phyloP scores from a whole-genome alignment of 2,329 filamentous ascomycete genomes.

The Chrysoporthe austroafricana region DNA sequence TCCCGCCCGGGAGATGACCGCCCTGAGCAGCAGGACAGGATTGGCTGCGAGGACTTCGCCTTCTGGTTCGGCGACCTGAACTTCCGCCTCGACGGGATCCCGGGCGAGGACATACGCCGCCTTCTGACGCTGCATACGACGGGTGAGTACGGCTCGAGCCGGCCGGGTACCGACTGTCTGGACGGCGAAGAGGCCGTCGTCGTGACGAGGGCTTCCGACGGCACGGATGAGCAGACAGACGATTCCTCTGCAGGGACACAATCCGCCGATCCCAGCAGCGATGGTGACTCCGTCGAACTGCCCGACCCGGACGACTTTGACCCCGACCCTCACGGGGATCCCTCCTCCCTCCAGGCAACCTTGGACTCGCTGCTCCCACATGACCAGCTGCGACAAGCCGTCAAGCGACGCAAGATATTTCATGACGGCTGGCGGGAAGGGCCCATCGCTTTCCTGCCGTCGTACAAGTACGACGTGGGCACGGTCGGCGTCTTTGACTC shows the following conservation, averaged over 20 bases:
- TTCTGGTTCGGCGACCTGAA: conserved; percentile 98
- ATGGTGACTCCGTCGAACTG: conserved; percentile 48
- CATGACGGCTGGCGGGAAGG: conserved; percentile 93
- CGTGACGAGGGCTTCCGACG: conserved; percentile 45
- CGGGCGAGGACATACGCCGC: conserved; percentile 86
- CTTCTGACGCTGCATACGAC: conserved; percentile 81
- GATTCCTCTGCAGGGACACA: conserved; percentile 38
- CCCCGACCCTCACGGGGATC: conserved; percentile 74
- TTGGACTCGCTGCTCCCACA: conserved; percentile 85
- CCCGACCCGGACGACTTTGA: conserved; percentile 69
- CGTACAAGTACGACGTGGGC: conserved; percentile 98
- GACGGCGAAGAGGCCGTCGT: conserved; percentile 56
- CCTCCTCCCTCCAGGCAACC: conserved; percentile 85
- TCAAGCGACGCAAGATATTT: conserved; percentile 77
- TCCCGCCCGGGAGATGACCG: conserved; percentile 62
- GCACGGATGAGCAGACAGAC: conserved; percentile 52
- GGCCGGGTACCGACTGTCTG: conserved; percentile 42
- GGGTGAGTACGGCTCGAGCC: conserved; percentile 71
- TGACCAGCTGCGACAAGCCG: conserved; percentile 80
- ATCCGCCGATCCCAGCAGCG: conserved; percentile 38
- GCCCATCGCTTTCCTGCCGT: conserved; percentile 83
- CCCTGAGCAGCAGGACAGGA: conserved; percentile 67
- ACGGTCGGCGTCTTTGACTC: conserved; percentile 91
- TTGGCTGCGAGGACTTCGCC: conserved; percentile 89
- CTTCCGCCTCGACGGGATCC: conserved; percentile 85